phyloP scores from a whole-genome alignment of 768 basidiomycete species.

The Cantharellus cinnabarinus region DNA sequence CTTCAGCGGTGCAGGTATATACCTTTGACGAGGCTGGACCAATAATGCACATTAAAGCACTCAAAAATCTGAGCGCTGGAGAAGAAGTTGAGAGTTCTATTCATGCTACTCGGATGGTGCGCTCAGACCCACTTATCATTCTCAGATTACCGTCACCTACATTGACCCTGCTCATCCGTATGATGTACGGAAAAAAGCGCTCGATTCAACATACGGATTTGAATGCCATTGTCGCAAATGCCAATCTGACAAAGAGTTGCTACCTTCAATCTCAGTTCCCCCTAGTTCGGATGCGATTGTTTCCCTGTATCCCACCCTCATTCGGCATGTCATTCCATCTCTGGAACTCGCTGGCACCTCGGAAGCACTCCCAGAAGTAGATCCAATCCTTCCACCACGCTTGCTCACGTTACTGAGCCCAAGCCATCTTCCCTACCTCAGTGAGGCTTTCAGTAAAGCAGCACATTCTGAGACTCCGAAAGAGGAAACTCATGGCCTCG shows the following conservation, averaged over 20 bases:
- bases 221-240: conserved; percentile 9
- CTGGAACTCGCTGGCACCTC: background rate
- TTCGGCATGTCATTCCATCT: background rate
- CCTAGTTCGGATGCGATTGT: background rate
- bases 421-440: conserved; percentile 33
- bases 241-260: conserved; percentile 11
- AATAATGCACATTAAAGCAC: conserved; percentile 42
- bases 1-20: conserved; percentile 47
- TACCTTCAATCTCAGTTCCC: background rate
- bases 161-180: conserved; percentile 45
- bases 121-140: background rate
- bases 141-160: conserved; percentile 54
- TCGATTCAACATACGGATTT: conserved; percentile 9
- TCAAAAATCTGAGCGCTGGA: conserved; percentile 31
- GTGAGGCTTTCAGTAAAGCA: conserved; percentile 43
- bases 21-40: conserved; percentile 16
- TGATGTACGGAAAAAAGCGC: conserved; percentile 2
- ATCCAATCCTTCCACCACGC: conserved; percentile 19
- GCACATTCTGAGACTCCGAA: conserved; percentile 31
- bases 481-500: conserved; percentile 11
- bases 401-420: conserved; percentile 28
- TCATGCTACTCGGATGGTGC: background rate
- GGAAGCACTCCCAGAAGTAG: background rate
- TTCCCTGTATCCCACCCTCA: background rate
- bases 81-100: conserved; percentile 36